Evolutionary conservation across 805 yeast genomes (phyloP).

Genomic region (Candida andamanensis): DNA sequence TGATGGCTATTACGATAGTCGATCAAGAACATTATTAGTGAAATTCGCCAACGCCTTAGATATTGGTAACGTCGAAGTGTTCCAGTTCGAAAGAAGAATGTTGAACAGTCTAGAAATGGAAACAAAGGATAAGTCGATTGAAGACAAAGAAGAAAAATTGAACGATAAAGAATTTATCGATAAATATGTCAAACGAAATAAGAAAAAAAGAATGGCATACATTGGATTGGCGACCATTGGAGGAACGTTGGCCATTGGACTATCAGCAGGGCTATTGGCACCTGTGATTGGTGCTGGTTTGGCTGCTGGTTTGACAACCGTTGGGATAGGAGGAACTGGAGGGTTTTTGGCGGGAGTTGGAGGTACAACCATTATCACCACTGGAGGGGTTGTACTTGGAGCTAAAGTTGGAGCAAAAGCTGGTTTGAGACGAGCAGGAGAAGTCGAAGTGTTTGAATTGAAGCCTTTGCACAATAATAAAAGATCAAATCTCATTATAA

Average conservation of each 20-base stretch:
- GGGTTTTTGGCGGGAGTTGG: slow-evolving; percentile 95
- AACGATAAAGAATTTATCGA: slow-evolving; percentile 76
- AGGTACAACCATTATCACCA: slow-evolving; percentile 90
- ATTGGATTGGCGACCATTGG: slow-evolving; percentile 95
- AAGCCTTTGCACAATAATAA: slow-evolving; percentile 88
- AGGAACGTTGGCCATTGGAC: slow-evolving; percentile 89
- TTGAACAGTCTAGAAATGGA: slow-evolving; percentile 89
- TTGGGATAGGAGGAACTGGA: slow-evolving; percentile 91
- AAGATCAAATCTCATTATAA: slow-evolving; percentile 78
- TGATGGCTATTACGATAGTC: slow-evolving; percentile 82
- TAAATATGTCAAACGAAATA: slow-evolving; percentile 61
- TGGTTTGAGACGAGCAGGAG: slow-evolving; percentile 82
- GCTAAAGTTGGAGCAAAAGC: slow-evolving; percentile 84
- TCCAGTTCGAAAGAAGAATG: slow-evolving; percentile 84
- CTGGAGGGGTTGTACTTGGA: slow-evolving; percentile 87
- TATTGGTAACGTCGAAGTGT: slow-evolving; percentile 61
- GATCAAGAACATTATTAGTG: slow-evolving; percentile 77
- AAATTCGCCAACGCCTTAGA: slow-evolving; percentile 60
- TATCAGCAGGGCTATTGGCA: slow-evolving; percentile 92
- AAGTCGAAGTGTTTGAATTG: slow-evolving; percentile 90
- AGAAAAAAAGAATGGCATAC: slow-evolving; percentile 67
- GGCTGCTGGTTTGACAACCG: slow-evolving; percentile 93
- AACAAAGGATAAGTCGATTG: slow-evolving; percentile 42
- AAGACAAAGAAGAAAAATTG: slow-evolving; percentile 63
- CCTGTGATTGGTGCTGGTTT: slow-evolving; percentile 98